A percentile compares a stretch with the other conserved stretches of the same genome.
Evolutionary conservation across 2,329 filamentous ascomycete species (phyloP).

Genomic region (Colletotrichum orbiculare): DNA sequence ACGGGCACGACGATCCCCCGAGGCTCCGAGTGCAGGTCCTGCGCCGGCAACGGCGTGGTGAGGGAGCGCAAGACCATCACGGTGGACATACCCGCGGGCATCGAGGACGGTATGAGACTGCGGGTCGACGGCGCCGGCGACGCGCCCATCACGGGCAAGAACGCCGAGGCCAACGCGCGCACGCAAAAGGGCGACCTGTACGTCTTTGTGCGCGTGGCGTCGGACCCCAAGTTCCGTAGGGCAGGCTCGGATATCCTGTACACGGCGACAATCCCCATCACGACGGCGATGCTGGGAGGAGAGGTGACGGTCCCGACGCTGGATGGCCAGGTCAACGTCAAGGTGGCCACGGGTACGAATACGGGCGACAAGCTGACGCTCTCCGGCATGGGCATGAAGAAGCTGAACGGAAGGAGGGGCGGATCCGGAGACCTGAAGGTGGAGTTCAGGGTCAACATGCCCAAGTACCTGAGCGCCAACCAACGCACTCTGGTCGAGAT

Average conservation of each 20-base stretch:
- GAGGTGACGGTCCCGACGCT: conserved; percentile 91
- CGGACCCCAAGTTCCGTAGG: conserved; percentile 89
- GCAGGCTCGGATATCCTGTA: conserved; percentile 91
- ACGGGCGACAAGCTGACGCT: conserved; percentile 94
- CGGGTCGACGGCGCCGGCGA: conserved; percentile 89
- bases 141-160: conserved; percentile 79
- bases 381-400: conserved; percentile 93
- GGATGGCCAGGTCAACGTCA: conserved; percentile 89
- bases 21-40: conserved; percentile 83
- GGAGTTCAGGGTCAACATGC: conserved; percentile 95
- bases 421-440: conserved; percentile 86
- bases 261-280: conserved; percentile 90
- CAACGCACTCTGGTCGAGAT: conserved; percentile 95
- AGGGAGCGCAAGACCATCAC: conserved; percentile 85
- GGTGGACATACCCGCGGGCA: conserved; percentile 92
- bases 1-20: conserved; percentile 80
- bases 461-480: conserved; percentile 91
- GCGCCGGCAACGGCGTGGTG: conserved; percentile 84
- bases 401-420: conserved; percentile 74
- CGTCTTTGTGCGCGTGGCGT: conserved; percentile 88
- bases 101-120: conserved; percentile 96
- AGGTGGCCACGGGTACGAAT: conserved; percentile 89
- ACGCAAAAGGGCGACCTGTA: conserved; percentile 89
- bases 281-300: conserved; percentile 91
- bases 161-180: conserved; percentile 70